Conservation (phyloP, 1,284 basidiomycete species). For the Leccinum pallidistipes region DNA sequence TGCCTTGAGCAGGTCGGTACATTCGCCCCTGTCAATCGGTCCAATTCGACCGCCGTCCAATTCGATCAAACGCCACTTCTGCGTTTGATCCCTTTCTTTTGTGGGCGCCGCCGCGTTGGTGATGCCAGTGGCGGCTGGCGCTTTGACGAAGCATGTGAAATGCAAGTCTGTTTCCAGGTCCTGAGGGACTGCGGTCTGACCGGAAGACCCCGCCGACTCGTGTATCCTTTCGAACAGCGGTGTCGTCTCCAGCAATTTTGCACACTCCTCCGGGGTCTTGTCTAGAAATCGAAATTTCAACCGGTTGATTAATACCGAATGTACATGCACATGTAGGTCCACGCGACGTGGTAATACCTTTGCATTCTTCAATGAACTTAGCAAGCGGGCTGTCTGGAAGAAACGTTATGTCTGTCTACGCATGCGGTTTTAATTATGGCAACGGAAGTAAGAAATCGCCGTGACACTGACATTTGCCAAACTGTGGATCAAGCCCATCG, state of each 20-base stretch:
- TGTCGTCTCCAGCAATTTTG: constrained; percentile 72
- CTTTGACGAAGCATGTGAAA: constrained; percentile 83
- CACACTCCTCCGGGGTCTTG: constrained; percentile 70
- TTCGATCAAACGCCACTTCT: constrained; percentile 62
- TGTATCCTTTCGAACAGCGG: constrained; percentile 78
- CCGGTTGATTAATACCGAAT: neutral
- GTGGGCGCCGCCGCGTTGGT: neutral
- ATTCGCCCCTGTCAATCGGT: constrained; percentile 77
- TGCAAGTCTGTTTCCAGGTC: constrained; percentile 73
- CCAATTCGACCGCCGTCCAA: constrained; percentile 77
- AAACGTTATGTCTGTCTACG: constrained; percentile 58
- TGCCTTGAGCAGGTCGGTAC: constrained; percentile 61
- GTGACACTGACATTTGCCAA: constrained; percentile 61
- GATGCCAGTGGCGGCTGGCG: constrained; percentile 40
- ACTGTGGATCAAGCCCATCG: constrained; percentile 84
- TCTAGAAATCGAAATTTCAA: constrained; percentile 35
- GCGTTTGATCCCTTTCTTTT: constrained; percentile 19
- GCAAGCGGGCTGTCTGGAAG: constrained; percentile 56
- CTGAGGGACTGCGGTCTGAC: constrained; percentile 61
- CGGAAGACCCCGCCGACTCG: constrained; percentile 61
- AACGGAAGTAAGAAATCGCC: constrained; percentile 4
- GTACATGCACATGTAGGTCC: neutral
- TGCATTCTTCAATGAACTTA: constrained; percentile 63
- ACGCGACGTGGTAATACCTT: constrained; percentile 40
- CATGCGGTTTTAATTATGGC: neutral